Evolutionary conservation across 495 filamentous ascomycete genomes (phyloP), one percentile per base, ranked within the genome.

Genomic region (Thozetella sp.): DNA sequence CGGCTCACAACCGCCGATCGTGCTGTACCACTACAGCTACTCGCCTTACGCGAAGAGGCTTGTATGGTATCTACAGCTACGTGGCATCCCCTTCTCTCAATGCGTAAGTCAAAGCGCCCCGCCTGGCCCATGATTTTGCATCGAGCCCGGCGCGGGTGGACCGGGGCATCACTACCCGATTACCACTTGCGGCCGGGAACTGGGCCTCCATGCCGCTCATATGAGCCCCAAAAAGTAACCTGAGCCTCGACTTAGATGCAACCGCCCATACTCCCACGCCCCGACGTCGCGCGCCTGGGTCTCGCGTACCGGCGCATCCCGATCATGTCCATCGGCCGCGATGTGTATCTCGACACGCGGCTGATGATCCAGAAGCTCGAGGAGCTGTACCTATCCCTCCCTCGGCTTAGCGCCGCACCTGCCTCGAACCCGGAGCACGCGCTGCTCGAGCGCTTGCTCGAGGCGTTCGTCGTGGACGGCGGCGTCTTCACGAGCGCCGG

Each of bases 251-350:
- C n/a, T n/a, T n/a, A 82, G 82, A 51, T 83, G 45, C 86, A 89
- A 81, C 87, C 87, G 1, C 68, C 72, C 22, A 80, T 76, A 48
- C 69, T 86, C 30, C 87, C 86, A 2, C 85, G 86, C 27, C 83
- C 83, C 0, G 86, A 88, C 66, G 60, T 90, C 22, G 62, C 72
- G 37, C 67, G 67, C 3, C 71, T 90, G 0, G 82, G 83, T n/a
- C 76, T 88, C 62, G 63, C 68, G 3, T 87, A 91, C 74, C 82
- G 87, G 0, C 86, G 88, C 51, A 89, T 90, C 54, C 89, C 89
- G 2, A 58, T 91, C 53, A 64, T 90, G 51, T 64, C 83, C 25
- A 83, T 86, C 56, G 85, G 83, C 27, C 74, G 79, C 4, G 75
- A 82, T 55, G 66, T 87, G 55, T 85, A 84, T 73, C 76, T 79